Conservation (phyloP, 768 basidiomycete genomes). For the Suillus occidentalis region DNA sequence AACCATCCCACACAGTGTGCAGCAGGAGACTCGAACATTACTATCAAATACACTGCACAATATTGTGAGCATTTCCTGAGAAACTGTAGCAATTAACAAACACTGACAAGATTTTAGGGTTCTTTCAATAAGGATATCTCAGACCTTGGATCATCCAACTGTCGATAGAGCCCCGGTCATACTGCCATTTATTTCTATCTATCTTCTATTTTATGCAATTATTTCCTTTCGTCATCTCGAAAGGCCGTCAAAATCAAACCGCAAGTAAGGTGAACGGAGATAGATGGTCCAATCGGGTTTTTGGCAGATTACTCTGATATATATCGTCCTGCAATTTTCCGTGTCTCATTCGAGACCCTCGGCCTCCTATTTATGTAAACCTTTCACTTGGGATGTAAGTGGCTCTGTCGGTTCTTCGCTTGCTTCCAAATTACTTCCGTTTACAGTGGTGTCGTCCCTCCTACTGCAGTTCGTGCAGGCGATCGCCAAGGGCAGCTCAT, state of each 20-base stretch:
- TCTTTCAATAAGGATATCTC: not conserved
- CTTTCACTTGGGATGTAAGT: not conserved
- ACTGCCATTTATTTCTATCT: not conserved
- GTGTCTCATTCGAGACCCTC: not conserved
- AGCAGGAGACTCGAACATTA: slow-evolving; percentile 40
- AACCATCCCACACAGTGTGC: slow-evolving; percentile 53
- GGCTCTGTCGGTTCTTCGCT: not conserved
- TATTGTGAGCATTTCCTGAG: slow-evolving; percentile 43
- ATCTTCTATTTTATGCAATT: not conserved
- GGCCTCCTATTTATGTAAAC: not conserved
- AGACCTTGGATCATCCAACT: not conserved
- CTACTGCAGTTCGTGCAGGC: not conserved
- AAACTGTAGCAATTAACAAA: not conserved
- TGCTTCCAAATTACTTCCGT: not conserved
- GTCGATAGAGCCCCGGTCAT: not conserved
- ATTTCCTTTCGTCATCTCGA: not conserved
- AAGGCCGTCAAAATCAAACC: not conserved
- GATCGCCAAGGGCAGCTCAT: not conserved
- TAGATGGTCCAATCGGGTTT: not conserved
- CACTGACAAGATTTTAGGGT: not conserved
- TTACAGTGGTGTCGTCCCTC: not conserved
- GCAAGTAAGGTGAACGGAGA: not conserved
- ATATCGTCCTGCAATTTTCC: not conserved
- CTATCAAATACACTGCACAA: slow-evolving; percentile 51
- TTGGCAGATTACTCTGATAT: not conserved